Percentiles rank a stretch among this genome's conserved stretches.
Conservation (phyloP, 345 rosid genomes). For the Noccaea bulbosa region DNA sequence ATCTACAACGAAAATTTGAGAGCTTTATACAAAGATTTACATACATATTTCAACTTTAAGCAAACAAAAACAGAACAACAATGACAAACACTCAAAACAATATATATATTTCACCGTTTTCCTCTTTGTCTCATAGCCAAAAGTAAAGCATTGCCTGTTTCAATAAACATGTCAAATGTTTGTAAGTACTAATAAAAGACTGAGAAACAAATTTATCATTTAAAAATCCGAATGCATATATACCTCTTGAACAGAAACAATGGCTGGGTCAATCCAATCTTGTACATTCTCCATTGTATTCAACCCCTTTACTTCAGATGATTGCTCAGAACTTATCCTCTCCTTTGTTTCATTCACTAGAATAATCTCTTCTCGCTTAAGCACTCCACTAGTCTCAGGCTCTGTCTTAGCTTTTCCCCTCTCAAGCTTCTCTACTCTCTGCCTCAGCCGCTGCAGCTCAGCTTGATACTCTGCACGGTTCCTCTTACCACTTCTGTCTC, state of each 20-base stretch:
- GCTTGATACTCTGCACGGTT: constrained; percentile 44
- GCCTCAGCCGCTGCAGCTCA: constrained; percentile 25
- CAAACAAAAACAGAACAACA: constrained; percentile 30
- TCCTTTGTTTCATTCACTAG: constrained; percentile 55
- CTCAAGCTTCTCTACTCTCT: constrained; percentile 47
- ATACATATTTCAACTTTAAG: neutral
- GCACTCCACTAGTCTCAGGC: constrained; percentile 39
- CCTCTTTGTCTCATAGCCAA: constrained; percentile 56
- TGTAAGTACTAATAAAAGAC: constrained; percentile 17
- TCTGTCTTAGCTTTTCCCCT: constrained; percentile 40
- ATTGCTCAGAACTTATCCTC: constrained; percentile 54
- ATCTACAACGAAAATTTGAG: constrained; percentile 4
- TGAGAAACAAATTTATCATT: neutral
- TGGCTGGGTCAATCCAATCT: constrained; percentile 49
- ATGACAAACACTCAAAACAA: constrained; percentile 11
- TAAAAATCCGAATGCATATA: neutral
- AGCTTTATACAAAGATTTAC: constrained; percentile 29
- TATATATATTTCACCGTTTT: neutral
- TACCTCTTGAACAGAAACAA: constrained; percentile 46
- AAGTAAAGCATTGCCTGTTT: constrained; percentile 88
- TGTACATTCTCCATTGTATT: constrained; percentile 35
- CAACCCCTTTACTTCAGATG: constrained; percentile 18
- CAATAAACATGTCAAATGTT: constrained; percentile 23
- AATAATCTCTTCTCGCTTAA: constrained; percentile 51
- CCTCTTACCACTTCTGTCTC: constrained; percentile 42